A percentile compares a stretch with the other conserved stretches of the same genome.
phyloP scores from a whole-genome alignment of 805 yeast species.

The Teunomyces barrocoloradensis region DNA sequence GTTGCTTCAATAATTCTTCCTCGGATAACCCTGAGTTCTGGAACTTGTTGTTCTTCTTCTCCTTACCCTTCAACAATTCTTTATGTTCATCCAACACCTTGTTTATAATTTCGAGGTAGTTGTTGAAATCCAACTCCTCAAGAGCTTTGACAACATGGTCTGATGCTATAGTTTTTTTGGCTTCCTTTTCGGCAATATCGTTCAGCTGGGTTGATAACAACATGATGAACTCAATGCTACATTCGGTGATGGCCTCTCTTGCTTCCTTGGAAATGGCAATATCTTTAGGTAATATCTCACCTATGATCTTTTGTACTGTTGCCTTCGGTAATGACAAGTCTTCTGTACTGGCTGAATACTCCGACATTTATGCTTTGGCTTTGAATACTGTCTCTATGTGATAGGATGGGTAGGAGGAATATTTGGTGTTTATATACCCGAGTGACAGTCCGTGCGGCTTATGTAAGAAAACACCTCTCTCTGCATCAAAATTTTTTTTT shows the following conservation, averaged over 20 bases:
- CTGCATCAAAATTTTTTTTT: background rate
- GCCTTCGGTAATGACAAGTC: conserved; percentile 58
- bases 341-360: conserved; percentile 33
- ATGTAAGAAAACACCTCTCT: background rate
- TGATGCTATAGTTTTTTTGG: conserved; percentile 93
- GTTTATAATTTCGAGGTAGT: conserved; percentile 78
- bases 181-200: conserved; percentile 94
- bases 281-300: conserved; percentile 88
- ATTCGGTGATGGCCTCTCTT: conserved; percentile 90
- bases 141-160: conserved; percentile 93
- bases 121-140: conserved; percentile 80
- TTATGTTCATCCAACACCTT: conserved; percentile 82
- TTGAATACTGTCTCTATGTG: background rate
- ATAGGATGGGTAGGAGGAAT: background rate
- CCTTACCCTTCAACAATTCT: conserved; percentile 83
- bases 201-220: conserved; percentile 89
- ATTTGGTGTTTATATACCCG: conserved; percentile 2
- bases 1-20: conserved; percentile 88
- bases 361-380: conserved; percentile 30
- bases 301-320: conserved; percentile 90
- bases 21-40: conserved; percentile 90
- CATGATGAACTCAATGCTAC: conserved; percentile 95
- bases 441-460: conserved; percentile 1
- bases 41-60: conserved; percentile 86
- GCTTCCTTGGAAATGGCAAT: conserved; percentile 89